Conservation (phyloP, 2,329 filamentous ascomycete species). For the Talaromyces sp. region DNA sequence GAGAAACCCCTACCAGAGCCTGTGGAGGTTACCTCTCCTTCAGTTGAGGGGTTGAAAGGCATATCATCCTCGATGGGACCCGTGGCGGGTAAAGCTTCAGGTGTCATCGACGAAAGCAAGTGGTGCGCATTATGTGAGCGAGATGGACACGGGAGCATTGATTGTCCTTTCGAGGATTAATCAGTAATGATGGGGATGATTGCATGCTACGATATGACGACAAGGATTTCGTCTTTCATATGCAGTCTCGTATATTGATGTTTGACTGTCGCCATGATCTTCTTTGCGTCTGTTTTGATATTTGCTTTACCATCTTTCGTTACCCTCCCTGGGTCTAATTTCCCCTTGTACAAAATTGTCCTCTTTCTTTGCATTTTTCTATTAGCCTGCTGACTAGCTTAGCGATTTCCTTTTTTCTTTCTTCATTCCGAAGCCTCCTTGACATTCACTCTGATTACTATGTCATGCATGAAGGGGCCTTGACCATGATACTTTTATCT, state of each 20-base stretch:
- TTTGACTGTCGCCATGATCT: neutral
- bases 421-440: neutral
- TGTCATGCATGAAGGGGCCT: neutral
- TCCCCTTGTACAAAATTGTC: conserved; percentile 4
- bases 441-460: neutral
- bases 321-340: conserved; percentile 14
- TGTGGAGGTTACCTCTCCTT: conserved; percentile 25
- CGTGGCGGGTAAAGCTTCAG: conserved; percentile 73
- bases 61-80: conserved; percentile 53
- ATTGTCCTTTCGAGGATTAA: conserved; percentile 83
- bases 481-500: neutral
- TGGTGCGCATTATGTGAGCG: conserved; percentile 97
- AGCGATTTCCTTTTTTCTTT: neutral
- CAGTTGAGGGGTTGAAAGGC: conserved; percentile 39
- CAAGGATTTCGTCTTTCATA: conserved; percentile 3
- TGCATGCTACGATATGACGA: conserved; percentile 3
- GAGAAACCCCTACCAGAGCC: conserved; percentile 1
- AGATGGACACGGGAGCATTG: conserved; percentile 93
- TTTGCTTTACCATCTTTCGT: conserved; percentile 7
- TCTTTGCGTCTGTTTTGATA: conserved; percentile 8
- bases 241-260: conserved; percentile 11
- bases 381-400: neutral
- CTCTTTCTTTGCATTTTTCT: neutral
- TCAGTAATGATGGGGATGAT: conserved; percentile 12
- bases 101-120: conserved; percentile 75